Evolutionary conservation across 2,329 filamentous ascomycete genomes (phyloP).

Genomic region (Cordyceps cicadae): DNA sequence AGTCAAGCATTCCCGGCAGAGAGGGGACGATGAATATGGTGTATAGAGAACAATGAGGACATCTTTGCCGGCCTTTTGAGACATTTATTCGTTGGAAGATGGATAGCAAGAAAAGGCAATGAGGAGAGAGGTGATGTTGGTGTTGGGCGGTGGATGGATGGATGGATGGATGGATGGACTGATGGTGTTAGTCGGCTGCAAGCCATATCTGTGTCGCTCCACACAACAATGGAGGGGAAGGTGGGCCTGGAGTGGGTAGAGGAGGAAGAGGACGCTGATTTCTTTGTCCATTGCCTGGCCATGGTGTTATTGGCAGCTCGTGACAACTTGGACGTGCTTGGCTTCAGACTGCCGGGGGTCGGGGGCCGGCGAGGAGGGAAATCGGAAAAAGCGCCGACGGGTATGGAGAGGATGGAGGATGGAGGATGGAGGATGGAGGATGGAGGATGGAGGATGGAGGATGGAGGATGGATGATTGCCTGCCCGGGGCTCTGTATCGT

Average conservation of each 20-base stretch:
- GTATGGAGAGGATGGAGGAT: not conserved
- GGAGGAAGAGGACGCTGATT: not conserved
- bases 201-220: conserved; percentile 8
- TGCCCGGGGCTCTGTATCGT: not conserved
- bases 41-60: not conserved
- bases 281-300: not conserved
- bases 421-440: too few relatives aligned
- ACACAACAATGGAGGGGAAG: not conserved
- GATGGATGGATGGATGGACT: not conserved
- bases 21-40: not conserved
- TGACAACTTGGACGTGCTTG: not conserved
- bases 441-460: too few relatives aligned
- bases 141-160: not conserved
- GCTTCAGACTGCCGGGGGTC: too few relatives aligned
- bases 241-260: not conserved
- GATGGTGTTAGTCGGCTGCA: conserved; percentile 1
- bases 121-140: not conserved
- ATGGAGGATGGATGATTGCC: not conserved
- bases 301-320: not conserved
- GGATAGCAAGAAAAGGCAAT: too few relatives aligned
- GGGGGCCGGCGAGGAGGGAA: not conserved
- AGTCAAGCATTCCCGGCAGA: not conserved
- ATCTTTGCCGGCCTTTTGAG: not conserved
- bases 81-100: too few relatives aligned
- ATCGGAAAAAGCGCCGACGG: not conserved